Evolutionary conservation across 345 rosid species (phyloP), one percentile per base, ranked within the genome.

Genomic region (Tarenaya hassleriana): DNA sequence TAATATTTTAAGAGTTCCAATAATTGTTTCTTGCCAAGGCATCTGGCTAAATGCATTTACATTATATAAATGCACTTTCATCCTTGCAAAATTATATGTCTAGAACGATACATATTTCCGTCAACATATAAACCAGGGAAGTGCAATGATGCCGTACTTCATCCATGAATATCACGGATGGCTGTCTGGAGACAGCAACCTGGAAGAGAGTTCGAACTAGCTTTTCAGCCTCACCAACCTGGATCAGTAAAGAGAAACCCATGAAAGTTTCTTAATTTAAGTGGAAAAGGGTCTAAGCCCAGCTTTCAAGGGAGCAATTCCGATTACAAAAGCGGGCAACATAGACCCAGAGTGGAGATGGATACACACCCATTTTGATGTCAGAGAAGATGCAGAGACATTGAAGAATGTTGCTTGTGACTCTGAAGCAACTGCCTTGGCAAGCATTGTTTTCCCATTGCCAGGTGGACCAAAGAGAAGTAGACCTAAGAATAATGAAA

Each of bases 401-500:
- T 87, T 91, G 62, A 91, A 91, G 74, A 91, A 91, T 13, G 98
- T 91, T 47, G 96, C 98, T 68, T 78, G 74, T 41, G 98, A 87
- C 76, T 91, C 96, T 3, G 98, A 91, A 47, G 98, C 96, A 7
- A 91, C 96, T 50, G 98, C 98, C 70, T 91, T 91, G 29, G 92
- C 96, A 71, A 91, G 96, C 98, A 91, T 91, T 47, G 98, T 91
- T 69, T 91, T 91, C 34, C 98, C 98, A 75, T 86, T 91, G 16
- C 98, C 98, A 58, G 96, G 98, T 52, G 98, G 98, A 33, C 98
- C 96, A 73, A 91, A 91, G 61, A 91, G 94, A 67, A 91, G 96
- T 60, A 91, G 56, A 58, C 98, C 98, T 90, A 56, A 48, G 32
- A 72, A 54, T 54, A 16, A 47, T 41, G 40, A 34, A 19, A 24